Evolutionary conservation across 345 rosid species (phyloP).

Genomic region (Salix purpurea): DNA sequence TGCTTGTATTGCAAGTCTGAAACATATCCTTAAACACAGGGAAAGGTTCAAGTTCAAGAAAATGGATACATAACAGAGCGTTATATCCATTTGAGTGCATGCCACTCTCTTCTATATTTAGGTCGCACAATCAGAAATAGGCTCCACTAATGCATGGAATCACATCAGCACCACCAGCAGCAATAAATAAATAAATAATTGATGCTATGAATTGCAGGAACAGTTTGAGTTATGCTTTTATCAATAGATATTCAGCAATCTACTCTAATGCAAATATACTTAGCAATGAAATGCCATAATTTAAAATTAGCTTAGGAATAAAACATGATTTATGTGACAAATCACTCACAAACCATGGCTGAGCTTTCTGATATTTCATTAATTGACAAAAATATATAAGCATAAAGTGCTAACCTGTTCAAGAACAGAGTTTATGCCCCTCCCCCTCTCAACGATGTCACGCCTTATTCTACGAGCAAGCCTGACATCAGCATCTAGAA

Average conservation of each 20-base stretch:
- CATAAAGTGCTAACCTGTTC: slow-evolving; percentile 61
- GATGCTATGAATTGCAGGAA: too few species aligned
- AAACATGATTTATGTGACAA: not conserved
- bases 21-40: not conserved
- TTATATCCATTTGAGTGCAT: not conserved
- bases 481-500: slow-evolving; percentile 98
- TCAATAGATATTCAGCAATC: not conserved
- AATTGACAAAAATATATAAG: not conserved
- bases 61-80: not conserved
- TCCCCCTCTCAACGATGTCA: slow-evolving; percentile 93
- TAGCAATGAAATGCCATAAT: not conserved
- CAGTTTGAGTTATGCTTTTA: too few species aligned
- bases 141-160: not conserved
- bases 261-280: not conserved
- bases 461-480: slow-evolving; percentile 99
- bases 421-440: slow-evolving; percentile 94
- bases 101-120: not conserved
- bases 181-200: not conserved
- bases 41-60: not conserved
- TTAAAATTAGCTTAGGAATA: not conserved
- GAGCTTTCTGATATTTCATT: not conserved
- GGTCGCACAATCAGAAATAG: not conserved
- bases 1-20: not conserved
- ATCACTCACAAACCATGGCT: not conserved
- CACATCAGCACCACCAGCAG: not conserved